Conservation (phyloP, 805 yeast species). For the Huiozyma naganishii region DNA sequence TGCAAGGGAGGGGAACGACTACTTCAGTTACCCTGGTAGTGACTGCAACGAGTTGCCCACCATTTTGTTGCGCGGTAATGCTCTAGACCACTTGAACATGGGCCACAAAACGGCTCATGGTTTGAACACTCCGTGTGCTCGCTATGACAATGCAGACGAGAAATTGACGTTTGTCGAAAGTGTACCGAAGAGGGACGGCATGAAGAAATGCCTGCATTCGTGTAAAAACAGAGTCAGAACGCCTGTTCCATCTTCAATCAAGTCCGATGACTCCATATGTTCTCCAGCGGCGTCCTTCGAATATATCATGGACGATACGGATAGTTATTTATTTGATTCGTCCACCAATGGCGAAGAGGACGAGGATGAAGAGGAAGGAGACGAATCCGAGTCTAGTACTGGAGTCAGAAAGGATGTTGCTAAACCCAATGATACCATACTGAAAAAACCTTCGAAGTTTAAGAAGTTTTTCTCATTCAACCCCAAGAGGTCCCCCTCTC, state of each 20-base stretch:
- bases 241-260: constrained; percentile 1
- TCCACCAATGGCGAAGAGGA: not conserved
- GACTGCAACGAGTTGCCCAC: not conserved
- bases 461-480: not conserved
- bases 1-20: constrained; percentile 12
- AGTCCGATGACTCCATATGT: not conserved
- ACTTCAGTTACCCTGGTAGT: constrained; percentile 9
- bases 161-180: not conserved
- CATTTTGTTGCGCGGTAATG: not conserved
- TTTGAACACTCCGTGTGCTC: too few relatives aligned
- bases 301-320: constrained; percentile 1
- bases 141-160: too few relatives aligned
- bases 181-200: too few relatives aligned
- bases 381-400: not conserved
- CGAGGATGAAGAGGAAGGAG: not conserved
- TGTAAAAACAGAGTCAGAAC: constrained; percentile 7
- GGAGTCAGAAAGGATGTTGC: constrained; percentile 1
- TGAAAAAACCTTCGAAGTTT: constrained; percentile 2
- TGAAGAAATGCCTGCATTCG: not conserved
- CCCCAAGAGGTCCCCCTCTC: not conserved
- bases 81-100: too few relatives aligned
- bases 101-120: too few relatives aligned
- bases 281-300: constrained; percentile 1
- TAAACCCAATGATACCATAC: constrained; percentile 6
- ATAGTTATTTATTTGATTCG: not conserved